Base-by-base conservation (phyloP, 345 rosid genomes). In the Eutrema yunnanense region DNA sequence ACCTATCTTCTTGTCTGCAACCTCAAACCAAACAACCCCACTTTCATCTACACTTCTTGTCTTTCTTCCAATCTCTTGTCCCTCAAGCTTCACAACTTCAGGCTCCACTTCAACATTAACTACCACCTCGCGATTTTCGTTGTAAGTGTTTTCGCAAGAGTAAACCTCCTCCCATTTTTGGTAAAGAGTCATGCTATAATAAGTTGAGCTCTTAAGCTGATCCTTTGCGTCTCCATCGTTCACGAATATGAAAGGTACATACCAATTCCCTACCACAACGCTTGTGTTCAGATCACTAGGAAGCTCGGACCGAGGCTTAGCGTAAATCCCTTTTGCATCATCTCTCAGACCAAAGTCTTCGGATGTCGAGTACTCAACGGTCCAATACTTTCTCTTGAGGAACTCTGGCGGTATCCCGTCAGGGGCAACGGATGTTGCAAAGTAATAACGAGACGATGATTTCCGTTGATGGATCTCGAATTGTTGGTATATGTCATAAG, bases 111-210 rank as follows among this genome's bases (percentile, higher is more conserved):
- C 53, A 11, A 66, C 80, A 59, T 84, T 51, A 2, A 85, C 81
- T 8, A 50, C 53, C 44, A 83, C 79, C 14, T 38, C 48, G 7
- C 27, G 34, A 12, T 52, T 73, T n/a, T 60, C 74, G 0, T 51
- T 56, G 4, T 52, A 0, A 22, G 6, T 4, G 22, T 79, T 86
- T 4, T 81, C 82, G 2, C 79, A 73, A 3, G 78, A 44, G 57
- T 72, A 84, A 37, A 90, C 68, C 59, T 73, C 80, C 71, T 86
- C 84, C 91, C 91, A 86, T n/a, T 75, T 80, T 42, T 90, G 90
- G 66, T 79, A 73, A 9, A 90, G 86, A 10, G 82, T 79, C 84
- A 88, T 81, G 44, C 64, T 69, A 33, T 90, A 90, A 55, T 82
- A 79, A 71, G 72, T 78, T 27, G 93, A 77, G n/a, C 6, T 77